Evolutionary conservation across 2,329 filamentous ascomycete species (phyloP).

Genomic region (Phyllachora maydis): DNA sequence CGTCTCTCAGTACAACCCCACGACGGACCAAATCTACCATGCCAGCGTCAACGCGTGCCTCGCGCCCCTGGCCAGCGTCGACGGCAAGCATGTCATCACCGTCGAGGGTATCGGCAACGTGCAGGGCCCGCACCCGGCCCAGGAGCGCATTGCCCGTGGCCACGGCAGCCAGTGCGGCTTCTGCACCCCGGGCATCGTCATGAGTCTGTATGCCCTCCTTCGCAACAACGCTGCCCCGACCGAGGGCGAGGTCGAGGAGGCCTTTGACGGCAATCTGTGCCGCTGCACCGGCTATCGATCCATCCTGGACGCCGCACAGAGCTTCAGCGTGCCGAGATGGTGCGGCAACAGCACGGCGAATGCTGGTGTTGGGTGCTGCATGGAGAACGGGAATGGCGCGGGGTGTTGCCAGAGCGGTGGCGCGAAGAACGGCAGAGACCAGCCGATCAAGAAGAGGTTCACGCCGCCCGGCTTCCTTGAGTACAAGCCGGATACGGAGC

Average conservation of each 20-base stretch:
- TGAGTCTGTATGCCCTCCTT: constrained; percentile 86
- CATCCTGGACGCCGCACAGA: constrained; percentile 84
- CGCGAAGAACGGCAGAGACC: constrained; percentile 26
- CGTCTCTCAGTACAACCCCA: constrained; percentile 81
- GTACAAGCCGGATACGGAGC: constrained; percentile 80
- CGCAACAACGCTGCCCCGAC: constrained; percentile 64
- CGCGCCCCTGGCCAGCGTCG: constrained; percentile 76
- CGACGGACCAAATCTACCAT: constrained; percentile 83
- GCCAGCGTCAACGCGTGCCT: constrained; percentile 93
- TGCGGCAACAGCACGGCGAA: constrained; percentile 28
- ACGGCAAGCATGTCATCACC: constrained; percentile 96
- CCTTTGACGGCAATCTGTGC: constrained; percentile 91
- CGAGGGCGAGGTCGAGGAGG: constrained; percentile 77
- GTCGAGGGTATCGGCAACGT: constrained; percentile 88
- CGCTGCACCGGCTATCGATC: constrained; percentile 89
- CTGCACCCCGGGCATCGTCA: constrained; percentile 93
- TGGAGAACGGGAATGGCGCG: constrained; percentile 31
- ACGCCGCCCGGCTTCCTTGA: constrained; percentile 83
- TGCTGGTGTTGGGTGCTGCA: constrained; percentile 44
- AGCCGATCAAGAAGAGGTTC: constrained; percentile 46
- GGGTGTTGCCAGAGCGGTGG: constrained; percentile 56
- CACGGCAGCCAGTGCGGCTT: constrained; percentile 91
- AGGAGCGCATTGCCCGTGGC: constrained; percentile 76
- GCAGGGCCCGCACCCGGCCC: constrained; percentile 68
- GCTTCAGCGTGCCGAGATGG: constrained; percentile 40